A percentile compares a stretch with the other conserved stretches of the same genome.
These are phyloP conservation scores for Cardamine chenopodiifolia DNA, from an alignment of 345 rosid genomes.

Conservation along the genomic window DNA sequence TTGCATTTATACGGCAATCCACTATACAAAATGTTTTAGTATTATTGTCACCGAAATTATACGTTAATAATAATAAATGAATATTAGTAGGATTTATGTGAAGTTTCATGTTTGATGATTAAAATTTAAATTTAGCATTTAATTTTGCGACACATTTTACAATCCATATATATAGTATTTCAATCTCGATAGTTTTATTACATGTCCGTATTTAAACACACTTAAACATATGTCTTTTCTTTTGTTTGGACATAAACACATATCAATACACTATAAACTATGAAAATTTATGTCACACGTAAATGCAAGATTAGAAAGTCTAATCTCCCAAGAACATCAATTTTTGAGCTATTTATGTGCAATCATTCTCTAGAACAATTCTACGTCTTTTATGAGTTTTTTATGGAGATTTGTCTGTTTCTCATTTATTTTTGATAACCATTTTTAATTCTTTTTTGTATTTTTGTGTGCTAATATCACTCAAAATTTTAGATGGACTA, in stretches of 20 bases:
- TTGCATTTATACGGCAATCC: not conserved
- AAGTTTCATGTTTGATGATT: not conserved
- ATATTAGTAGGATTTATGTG: not conserved
- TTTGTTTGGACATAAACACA: too few species aligned
- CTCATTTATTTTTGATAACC: too few species aligned
- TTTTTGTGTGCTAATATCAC: too few species aligned
- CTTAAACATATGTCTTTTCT: too few species aligned
- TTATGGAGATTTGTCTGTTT: too few species aligned
- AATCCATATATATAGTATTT: not conserved
- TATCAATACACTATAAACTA: not conserved
- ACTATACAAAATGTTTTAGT: not conserved
- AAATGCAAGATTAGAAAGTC: not conserved
- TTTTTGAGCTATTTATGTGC: conserved; percentile 19
- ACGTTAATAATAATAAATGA: not conserved
- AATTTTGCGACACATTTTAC: not conserved
- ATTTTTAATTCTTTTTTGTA: too few species aligned
- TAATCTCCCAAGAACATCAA: conserved; percentile 4
- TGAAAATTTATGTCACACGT: not conserved
- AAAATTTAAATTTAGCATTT: not conserved
- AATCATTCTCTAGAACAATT: too few species aligned
- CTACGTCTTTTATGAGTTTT: too few species aligned
- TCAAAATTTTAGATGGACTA: too few species aligned
- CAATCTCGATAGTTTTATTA: too few species aligned
- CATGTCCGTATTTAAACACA: not conserved
- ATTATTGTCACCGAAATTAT: not conserved